A percentile compares a stretch with the other conserved stretches of the same genome.
These are phyloP conservation scores for Populus trichocarpa DNA, from an alignment of 441 rosid genomes.

Conservation along the genomic window DNA sequence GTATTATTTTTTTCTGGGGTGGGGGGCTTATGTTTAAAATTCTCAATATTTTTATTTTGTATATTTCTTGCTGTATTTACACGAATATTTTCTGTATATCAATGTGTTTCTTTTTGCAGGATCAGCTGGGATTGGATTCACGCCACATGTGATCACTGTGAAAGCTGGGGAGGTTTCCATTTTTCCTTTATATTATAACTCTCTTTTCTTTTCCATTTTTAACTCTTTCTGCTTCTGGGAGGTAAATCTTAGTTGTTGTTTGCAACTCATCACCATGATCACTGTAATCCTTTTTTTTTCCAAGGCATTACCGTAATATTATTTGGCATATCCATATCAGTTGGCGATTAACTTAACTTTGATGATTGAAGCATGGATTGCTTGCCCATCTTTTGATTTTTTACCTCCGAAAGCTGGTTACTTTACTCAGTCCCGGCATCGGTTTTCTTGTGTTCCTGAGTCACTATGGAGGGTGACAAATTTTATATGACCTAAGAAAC, in stretches of 20 bases:
- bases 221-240: not conserved
- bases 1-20: not conserved
- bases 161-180: constrained; percentile 77
- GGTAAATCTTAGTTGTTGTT: not conserved
- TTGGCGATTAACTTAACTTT: not conserved
- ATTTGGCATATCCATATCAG: not conserved
- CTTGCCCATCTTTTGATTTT: not conserved
- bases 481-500: not conserved
- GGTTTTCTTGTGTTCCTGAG: not conserved
- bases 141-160: constrained; percentile 76
- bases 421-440: not conserved
- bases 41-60: not conserved
- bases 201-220: not conserved
- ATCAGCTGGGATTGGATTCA: constrained; percentile 64
- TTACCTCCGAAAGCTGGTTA: not conserved
- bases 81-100: not conserved
- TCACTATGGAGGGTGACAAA: not conserved
- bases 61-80: not conserved
- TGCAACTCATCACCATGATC: not conserved
- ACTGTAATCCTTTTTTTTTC: too few species aligned
- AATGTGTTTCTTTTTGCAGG: constrained; percentile 44
- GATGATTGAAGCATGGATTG: not conserved
- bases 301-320: too few species aligned
- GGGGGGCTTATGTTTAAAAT: not conserved
- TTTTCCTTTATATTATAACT: constrained; percentile 16